Percentiles rank a stretch among this genome's conserved stretches.
Evolutionary conservation across 2,329 filamentous ascomycete species (phyloP).

Genomic region (Colletotrichum sp.): DNA sequence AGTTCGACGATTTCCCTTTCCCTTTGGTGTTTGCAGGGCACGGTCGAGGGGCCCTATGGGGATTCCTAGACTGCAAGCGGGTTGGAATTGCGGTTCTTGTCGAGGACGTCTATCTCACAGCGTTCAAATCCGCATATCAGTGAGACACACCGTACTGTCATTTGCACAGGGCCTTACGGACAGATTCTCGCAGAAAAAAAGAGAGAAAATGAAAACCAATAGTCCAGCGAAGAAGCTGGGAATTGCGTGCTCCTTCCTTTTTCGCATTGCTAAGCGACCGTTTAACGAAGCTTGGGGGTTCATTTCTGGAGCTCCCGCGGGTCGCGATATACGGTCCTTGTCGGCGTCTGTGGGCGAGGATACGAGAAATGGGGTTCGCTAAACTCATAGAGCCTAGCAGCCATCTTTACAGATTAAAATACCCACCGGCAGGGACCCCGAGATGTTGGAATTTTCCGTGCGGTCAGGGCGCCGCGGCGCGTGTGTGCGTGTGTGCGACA

Average conservation of each 20-base stretch:
- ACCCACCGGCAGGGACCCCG: constrained; percentile 12
- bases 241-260: not conserved
- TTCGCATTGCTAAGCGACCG: not conserved
- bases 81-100: not conserved
- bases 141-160: not conserved
- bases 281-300: not conserved
- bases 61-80: not conserved
- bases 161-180: not conserved
- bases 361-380: constrained; percentile 10
- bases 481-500: not conserved
- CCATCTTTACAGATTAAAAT: not conserved
- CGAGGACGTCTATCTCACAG: not conserved
- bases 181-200: not conserved
- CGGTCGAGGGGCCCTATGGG: not conserved
- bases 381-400: not conserved
- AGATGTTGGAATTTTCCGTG: constrained; percentile 7
- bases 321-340: not conserved
- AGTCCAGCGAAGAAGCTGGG: not conserved
- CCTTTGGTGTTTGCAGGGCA: not conserved
- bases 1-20: not conserved
- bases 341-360: not conserved
- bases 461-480: not conserved
- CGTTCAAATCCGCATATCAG: not conserved
- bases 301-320: not conserved
- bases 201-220: not conserved